Evolutionary conservation across 2,329 filamentous ascomycete species (phyloP).

Genomic region (Xylaria polymorpha): DNA sequence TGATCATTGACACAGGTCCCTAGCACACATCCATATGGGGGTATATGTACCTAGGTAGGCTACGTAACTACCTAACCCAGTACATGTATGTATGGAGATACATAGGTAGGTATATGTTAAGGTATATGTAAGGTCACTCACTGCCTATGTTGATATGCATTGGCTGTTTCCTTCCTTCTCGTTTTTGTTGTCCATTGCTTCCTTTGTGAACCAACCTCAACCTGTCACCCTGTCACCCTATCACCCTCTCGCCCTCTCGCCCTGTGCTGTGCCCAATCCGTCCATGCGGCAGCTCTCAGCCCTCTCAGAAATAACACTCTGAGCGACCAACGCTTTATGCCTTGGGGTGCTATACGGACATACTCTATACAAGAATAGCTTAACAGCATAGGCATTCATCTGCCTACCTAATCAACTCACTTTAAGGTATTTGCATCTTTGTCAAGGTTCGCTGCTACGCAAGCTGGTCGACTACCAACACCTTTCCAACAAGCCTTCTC

Average conservation of each 20-base stretch:
- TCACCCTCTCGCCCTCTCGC: too few species aligned
- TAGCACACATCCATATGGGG: not conserved
- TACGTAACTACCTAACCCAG: too few species aligned
- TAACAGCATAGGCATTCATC: too few species aligned
- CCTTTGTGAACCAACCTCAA: constrained; percentile 21
- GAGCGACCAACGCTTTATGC: not conserved
- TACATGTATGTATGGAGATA: too few species aligned
- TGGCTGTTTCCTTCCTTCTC: constrained; percentile 5
- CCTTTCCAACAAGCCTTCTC: not conserved
- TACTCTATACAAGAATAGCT: too few species aligned
- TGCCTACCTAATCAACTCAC: too few species aligned
- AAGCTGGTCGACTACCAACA: not conserved
- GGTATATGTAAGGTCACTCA: not conserved
- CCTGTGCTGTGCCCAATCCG: not conserved
- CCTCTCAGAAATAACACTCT: not conserved
- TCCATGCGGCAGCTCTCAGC: not conserved
- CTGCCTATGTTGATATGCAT: not conserved
- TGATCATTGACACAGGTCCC: too few species aligned
- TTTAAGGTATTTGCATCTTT: too few species aligned
- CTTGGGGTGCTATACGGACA: too few species aligned
- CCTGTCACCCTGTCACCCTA: not conserved
- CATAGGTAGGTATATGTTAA: constrained; percentile 15
- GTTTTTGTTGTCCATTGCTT: constrained; percentile 21
- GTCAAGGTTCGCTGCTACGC: too few species aligned
- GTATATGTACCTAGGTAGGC: not conserved